Evolutionary conservation across 2,329 filamentous ascomycete species (phyloP).

Genomic region (Paracoccidioides lutzii): DNA sequence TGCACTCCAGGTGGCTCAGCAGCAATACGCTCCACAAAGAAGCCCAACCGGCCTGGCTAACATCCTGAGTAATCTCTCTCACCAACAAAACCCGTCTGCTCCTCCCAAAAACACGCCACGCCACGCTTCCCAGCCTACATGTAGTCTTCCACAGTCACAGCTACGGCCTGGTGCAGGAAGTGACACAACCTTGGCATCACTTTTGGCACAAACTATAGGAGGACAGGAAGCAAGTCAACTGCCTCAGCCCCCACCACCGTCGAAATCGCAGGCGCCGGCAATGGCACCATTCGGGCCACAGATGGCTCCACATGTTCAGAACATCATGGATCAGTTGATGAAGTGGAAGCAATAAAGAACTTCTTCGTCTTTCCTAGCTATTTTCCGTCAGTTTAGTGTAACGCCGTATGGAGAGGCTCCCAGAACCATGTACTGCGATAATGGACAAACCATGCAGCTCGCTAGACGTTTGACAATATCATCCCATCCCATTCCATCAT

Average conservation of each 20-base stretch:
- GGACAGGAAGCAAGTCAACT: constrained; percentile 12
- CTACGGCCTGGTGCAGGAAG: constrained; percentile 18
- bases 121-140: neutral
- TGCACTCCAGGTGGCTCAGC: constrained; percentile 23
- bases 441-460: neutral
- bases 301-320: constrained; percentile 30
- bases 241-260: neutral
- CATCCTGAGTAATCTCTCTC: constrained; percentile 9
- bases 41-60: constrained; percentile 17
- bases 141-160: constrained; percentile 15
- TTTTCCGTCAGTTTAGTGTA: no score
- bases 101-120: neutral
- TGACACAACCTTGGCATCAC: constrained; percentile 26
- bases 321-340: constrained; percentile 35
- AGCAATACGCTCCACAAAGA: constrained; percentile 8
- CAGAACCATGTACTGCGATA: no score
- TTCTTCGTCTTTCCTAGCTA: neutral
- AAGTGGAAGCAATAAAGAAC: constrained; percentile 33
- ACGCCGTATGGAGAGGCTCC: no score
- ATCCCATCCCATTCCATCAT: neutral
- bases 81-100: constrained; percentile 4
- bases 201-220: constrained; percentile 27
- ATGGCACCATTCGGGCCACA: constrained; percentile 4
- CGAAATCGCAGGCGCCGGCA: neutral
- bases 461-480: neutral